Conservation (phyloP, 1,284 basidiomycete species). For the Sporisorium sorghi region DNA sequence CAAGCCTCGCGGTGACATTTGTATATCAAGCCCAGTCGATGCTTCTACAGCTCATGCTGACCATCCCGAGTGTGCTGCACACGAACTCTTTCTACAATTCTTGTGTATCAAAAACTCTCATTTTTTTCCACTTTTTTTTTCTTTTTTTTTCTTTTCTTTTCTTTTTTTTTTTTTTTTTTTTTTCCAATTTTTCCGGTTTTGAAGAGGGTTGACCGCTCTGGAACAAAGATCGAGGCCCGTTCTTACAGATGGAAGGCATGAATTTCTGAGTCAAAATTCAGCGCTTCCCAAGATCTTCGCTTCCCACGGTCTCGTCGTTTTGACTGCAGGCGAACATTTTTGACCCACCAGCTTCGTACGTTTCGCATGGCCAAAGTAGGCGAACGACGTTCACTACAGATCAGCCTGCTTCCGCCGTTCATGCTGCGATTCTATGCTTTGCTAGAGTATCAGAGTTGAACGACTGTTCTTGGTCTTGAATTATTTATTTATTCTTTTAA, state of each 20-base stretch:
- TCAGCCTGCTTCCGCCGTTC: no score
- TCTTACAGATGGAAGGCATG: conserved; percentile 15
- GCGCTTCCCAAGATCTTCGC: conserved; percentile 12
- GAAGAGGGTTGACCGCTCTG: not conserved
- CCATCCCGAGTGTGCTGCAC: no score
- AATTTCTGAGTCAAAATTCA: conserved; percentile 5
- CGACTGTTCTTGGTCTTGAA: no score
- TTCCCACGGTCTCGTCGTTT: conserved; percentile 26
- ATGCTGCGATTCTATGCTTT: no score
- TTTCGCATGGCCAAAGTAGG: no score
- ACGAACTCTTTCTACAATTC: no score
- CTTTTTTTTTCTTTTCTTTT: not conserved
- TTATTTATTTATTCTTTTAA: not conserved
- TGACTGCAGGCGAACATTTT: conserved; percentile 2
- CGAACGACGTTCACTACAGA: no score
- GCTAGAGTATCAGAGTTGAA: no score
- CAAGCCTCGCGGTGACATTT: no score
- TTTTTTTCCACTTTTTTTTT: not conserved
- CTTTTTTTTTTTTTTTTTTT: not conserved
- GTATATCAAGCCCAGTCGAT: no score
- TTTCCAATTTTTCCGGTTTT: not conserved
- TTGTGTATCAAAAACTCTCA: not conserved
- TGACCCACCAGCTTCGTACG: not conserved
- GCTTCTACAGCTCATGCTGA: no score
- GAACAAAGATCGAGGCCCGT: conserved; percentile 9